Base-by-base conservation (phyloP, 306 rosid species). In the Arachis hypogaea region DNA sequence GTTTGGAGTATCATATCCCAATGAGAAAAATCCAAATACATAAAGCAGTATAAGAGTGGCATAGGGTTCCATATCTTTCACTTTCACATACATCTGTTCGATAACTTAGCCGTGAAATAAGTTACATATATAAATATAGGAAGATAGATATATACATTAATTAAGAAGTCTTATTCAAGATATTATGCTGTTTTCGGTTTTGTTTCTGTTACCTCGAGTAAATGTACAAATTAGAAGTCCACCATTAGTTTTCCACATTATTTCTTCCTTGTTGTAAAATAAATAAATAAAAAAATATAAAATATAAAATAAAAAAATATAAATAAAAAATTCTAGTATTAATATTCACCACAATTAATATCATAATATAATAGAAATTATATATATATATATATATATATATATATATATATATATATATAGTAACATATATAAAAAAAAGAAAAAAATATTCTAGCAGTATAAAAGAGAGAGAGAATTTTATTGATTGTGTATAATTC, bases 41-140 rank as follows among this genome's bases (percentile, higher is more conserved):
- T 33, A 56, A 74, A 80, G 43, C 0, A 14, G 69, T 63, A 10
- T 18, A 69, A 75, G 38, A 75, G 60, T 51, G 63, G 67, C 68
- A 66, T 10, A 47, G 61, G 40, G n/a, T 59, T 76, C 57, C 11
- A 51, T 62, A 28, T 60, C 79, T 72, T 77, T 81, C 82, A 62
- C 60, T 72, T 77, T 82, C 82, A 40, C 12, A 11, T 51, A 61
- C 28, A 52, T 2, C 22, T 58, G 73, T 69, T 66, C 65, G 14
- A 45, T 74, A 57, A 40, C 10, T 10, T 54, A 64, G 46, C 8
- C 62, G 30, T 69, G 10, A 74, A 33, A 33, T 28, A 44, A 50
- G 44, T 33, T 61, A 55, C 55, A 51, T n/a, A 2, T 8, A 63
- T 63, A 64, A 41, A 57, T 40, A 71, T 49, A 22, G 22, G 16